These are phyloP conservation scores for Acrocalymma vagum DNA, from an alignment of 2,329 filamentous ascomycete genomes.

Conservation along the genomic window DNA sequence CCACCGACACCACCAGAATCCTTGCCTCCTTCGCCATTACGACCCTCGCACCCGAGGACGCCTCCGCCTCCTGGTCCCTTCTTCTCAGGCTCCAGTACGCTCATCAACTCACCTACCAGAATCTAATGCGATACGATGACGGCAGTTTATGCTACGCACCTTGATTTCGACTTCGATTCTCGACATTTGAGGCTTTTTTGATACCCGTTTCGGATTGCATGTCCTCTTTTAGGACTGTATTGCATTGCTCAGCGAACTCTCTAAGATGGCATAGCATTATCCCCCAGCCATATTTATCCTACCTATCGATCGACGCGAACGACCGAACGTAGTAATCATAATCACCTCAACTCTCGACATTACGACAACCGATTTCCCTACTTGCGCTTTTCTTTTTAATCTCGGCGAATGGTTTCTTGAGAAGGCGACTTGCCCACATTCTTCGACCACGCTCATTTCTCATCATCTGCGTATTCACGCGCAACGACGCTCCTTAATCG, in stretches of 20 bases:
- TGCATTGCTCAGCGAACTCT: slow-evolving; percentile 23
- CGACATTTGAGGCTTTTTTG: slow-evolving; percentile 30
- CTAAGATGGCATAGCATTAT: slow-evolving; percentile 21
- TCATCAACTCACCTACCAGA: slow-evolving; percentile 32
- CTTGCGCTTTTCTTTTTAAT: slow-evolving; percentile 10
- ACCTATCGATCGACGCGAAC: no score
- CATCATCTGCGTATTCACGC: slow-evolving; percentile 14
- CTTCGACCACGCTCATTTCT: slow-evolving; percentile 35
- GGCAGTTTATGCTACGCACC: slow-evolving; percentile 28
- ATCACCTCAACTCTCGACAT: slow-evolving; percentile 10
- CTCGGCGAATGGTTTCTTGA: slow-evolving; percentile 16
- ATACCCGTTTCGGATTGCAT: slow-evolving; percentile 32
- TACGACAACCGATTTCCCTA: slow-evolving; percentile 16
- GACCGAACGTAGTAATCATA: slow-evolving; percentile 30
- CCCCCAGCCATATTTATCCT: slow-evolving; percentile 2
- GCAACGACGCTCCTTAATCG: slow-evolving; percentile 24
- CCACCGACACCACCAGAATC: slow-evolving; percentile 10
- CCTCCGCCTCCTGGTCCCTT: slow-evolving; percentile 17
- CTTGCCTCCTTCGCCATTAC: slow-evolving; percentile 16
- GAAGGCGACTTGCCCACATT: no score
- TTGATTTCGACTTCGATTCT: slow-evolving; percentile 31
- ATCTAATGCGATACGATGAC: slow-evolving; percentile 45
- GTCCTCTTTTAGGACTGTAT: slow-evolving; percentile 19
- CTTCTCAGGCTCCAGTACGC: slow-evolving; percentile 41
- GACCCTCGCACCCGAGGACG: slow-evolving; percentile 25